phyloP scores from a whole-genome alignment of 768 basidiomycete genomes.

The Omphalotus guepiniiformis region DNA sequence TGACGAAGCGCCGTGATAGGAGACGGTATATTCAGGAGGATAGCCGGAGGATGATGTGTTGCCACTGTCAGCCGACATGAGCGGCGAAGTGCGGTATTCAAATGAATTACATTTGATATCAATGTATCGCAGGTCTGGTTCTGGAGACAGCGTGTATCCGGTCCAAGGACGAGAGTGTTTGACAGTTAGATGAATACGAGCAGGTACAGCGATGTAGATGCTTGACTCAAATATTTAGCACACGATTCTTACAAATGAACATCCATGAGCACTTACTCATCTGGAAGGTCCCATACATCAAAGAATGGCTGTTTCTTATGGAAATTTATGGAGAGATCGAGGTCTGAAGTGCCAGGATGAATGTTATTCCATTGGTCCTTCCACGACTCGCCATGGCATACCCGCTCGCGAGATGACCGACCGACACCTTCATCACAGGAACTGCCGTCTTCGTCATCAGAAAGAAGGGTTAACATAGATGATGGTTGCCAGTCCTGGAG shows the following conservation, averaged over 20 bases:
- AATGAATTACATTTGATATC: slow-evolving; percentile 8
- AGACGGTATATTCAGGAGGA: slow-evolving; percentile 7
- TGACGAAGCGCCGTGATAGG: slow-evolving; percentile 5
- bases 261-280: slow-evolving; percentile 1
- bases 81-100: slow-evolving; percentile 2
- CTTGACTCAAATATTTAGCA: neutral
- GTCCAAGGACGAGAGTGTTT: slow-evolving; percentile 2
- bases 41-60: neutral
- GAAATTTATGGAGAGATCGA: slow-evolving; percentile 4
- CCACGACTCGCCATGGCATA: slow-evolving; percentile 2
- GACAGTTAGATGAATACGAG: neutral
- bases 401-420: neutral
- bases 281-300: slow-evolving; percentile 8
- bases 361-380: slow-evolving; percentile 3
- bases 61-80: neutral
- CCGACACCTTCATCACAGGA: neutral
- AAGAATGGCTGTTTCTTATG: slow-evolving; percentile 10
- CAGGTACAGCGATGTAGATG: slow-evolving; percentile 8
- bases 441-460: slow-evolving; percentile 3
- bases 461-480: neutral
- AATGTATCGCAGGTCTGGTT: slow-evolving; percentile 9
- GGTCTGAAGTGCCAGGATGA: slow-evolving; percentile 3
- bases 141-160: neutral
- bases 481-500: slow-evolving; percentile 8
- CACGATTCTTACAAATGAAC: neutral